These are phyloP conservation scores for Acorus calamus DNA, from an alignment of 106 monocot genomes.

Conservation along the genomic window DNA sequence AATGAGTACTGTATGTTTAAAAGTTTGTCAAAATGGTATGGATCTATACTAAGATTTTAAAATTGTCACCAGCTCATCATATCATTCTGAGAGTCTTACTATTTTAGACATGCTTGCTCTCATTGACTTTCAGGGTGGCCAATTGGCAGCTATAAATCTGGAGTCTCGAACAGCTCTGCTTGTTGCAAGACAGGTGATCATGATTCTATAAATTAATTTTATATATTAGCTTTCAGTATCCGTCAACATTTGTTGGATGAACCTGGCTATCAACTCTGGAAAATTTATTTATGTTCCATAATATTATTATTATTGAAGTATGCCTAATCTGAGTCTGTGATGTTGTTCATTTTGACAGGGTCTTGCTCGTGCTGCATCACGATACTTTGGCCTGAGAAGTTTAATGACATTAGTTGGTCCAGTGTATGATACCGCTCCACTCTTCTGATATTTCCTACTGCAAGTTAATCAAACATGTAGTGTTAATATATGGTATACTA, in stretches of 20 bases:
- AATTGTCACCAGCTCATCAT: neutral
- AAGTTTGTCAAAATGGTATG: neutral
- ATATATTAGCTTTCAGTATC: neutral
- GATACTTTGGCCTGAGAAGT: conserved; percentile 81
- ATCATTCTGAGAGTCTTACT: neutral
- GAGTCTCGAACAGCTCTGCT: conserved; percentile 80
- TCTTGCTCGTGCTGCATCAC: conserved; percentile 66
- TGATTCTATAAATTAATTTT: conserved; percentile 1
- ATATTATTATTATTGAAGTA: neutral
- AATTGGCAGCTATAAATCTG: conserved; percentile 74
- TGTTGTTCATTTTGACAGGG: conserved; percentile 34
- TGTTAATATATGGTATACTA: neutral
- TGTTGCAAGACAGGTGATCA: conserved; percentile 69
- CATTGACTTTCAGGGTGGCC: conserved; percentile 58
- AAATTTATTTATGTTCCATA: too few relatives aligned
- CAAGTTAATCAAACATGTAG: neutral
- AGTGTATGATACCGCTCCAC: conserved; percentile 38
- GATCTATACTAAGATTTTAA: neutral
- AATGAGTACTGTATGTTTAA: neutral
- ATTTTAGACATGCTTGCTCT: neutral
- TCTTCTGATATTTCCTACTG: conserved; percentile 4
- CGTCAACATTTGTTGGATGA: too few relatives aligned
- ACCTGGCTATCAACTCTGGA: too few relatives aligned
- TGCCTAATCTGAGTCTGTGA: neutral
- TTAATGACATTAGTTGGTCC: conserved; percentile 74